These are phyloP conservation scores for Hyphopichia khmerensis DNA, from an alignment of 1,139 yeast species.

Conservation along the genomic window DNA sequence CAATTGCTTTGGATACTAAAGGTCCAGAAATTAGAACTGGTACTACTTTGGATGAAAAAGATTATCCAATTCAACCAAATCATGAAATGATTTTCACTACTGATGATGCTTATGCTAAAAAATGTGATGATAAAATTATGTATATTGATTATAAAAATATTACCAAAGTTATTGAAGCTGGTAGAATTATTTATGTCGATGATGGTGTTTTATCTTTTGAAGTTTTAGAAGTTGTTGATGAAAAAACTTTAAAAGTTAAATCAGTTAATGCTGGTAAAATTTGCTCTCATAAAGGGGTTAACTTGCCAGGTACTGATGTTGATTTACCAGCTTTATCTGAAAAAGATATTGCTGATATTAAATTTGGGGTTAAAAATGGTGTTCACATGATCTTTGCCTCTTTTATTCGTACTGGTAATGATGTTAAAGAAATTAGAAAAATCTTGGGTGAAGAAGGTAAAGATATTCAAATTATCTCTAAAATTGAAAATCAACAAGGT, in stretches of 20 bases:
- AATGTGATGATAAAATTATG: slow-evolving; percentile 79
- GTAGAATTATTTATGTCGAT: slow-evolving; percentile 89
- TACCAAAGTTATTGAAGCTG: slow-evolving; percentile 85
- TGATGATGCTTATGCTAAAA: slow-evolving; percentile 71
- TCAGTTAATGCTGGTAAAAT: slow-evolving; percentile 94
- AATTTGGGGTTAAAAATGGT: slow-evolving; percentile 93
- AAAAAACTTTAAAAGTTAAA: slow-evolving; percentile 75
- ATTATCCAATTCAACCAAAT: slow-evolving; percentile 78
- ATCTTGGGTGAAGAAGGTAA: slow-evolving; percentile 97
- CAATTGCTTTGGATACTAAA: slow-evolving; percentile 98
- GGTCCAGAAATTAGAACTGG: slow-evolving; percentile 99
- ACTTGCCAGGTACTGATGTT: slow-evolving; percentile 98
- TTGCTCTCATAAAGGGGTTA: slow-evolving; percentile 98
- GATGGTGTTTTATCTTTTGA: slow-evolving; percentile 97
- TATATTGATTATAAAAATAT: slow-evolving; percentile 93
- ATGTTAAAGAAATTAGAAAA: slow-evolving; percentile 84
- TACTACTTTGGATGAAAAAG: slow-evolving; percentile 75
- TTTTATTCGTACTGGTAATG: slow-evolving; percentile 92
- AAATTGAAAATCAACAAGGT: slow-evolving; percentile 99
- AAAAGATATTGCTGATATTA: slow-evolving; percentile 88
- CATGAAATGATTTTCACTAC: slow-evolving; percentile 95
- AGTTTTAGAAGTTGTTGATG: slow-evolving; percentile 81
- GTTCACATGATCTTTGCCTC: slow-evolving; percentile 99
- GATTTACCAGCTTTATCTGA: slow-evolving; percentile 97
- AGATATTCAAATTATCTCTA: slow-evolving; percentile 92